Evolutionary conservation across 2,329 filamentous ascomycete genomes (phyloP).

Genomic region (Rhinocladiella mackenziei): DNA sequence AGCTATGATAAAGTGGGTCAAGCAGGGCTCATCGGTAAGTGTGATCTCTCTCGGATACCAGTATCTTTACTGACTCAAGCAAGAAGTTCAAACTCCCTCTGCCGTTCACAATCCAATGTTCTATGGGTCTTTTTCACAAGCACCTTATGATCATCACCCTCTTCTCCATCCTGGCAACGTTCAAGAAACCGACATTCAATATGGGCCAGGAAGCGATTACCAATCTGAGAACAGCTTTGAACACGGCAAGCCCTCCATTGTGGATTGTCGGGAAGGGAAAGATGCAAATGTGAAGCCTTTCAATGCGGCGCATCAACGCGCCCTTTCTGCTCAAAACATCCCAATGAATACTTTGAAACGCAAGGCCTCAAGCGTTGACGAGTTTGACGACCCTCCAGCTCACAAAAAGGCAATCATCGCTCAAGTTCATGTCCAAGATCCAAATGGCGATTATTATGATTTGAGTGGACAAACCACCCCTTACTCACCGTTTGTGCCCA

Average conservation of each 20-base stretch:
- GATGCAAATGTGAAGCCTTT: slow-evolving; percentile 9
- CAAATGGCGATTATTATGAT: slow-evolving; percentile 52
- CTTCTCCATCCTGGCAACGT: slow-evolving; percentile 22
- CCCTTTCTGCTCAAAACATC: slow-evolving; percentile 12
- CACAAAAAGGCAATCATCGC: slow-evolving; percentile 47
- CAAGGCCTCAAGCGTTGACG: slow-evolving; percentile 40
- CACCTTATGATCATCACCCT: slow-evolving; percentile 22
- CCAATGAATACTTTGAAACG: slow-evolving; percentile 18
- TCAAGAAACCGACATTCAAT: slow-evolving; percentile 20
- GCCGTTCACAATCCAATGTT: slow-evolving; percentile 18
- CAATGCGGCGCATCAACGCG: slow-evolving; percentile 12
- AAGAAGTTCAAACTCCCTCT: slow-evolving; percentile 14
- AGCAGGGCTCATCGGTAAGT: slow-evolving; percentile 39
- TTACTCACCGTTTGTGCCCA: slow-evolving; percentile 51
- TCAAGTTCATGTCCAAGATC: slow-evolving; percentile 45
- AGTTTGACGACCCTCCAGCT: slow-evolving; percentile 46
- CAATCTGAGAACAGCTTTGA: slow-evolving; percentile 13
- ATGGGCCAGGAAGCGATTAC: slow-evolving; percentile 9
- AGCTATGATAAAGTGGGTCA: slow-evolving; percentile 73
- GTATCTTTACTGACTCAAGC: background rate
- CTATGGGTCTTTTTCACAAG: slow-evolving; percentile 37
- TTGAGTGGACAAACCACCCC: slow-evolving; percentile 44
- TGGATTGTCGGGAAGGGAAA: slow-evolving; percentile 7
- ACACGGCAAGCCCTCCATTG: slow-evolving; percentile 3
- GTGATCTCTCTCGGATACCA: background rate